phyloP scores from a whole-genome alignment of 2,329 filamentous ascomycete species.

The Sporothrix pseudoabietina region DNA sequence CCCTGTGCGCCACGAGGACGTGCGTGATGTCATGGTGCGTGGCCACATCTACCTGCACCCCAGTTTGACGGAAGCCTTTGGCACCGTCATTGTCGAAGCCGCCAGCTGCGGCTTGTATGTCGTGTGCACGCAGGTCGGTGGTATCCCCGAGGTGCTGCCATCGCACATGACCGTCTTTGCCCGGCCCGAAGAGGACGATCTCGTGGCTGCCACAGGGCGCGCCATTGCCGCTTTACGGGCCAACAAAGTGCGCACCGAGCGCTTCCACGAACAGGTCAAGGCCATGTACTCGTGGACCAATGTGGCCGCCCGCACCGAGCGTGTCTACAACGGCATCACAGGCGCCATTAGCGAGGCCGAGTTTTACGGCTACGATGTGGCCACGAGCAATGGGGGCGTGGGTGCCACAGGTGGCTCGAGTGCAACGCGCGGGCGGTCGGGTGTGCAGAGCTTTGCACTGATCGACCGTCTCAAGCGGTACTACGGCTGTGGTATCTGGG shows the following conservation, averaged over 20 bases:
- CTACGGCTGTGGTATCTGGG: slow-evolving; percentile 98
- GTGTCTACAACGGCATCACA: slow-evolving; percentile 91
- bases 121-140: slow-evolving; percentile 93
- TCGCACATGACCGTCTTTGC: slow-evolving; percentile 98
- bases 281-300: slow-evolving; percentile 99
- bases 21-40: slow-evolving; percentile 94
- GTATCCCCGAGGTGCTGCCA: slow-evolving; percentile 93
- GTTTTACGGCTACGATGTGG: slow-evolving; percentile 81
- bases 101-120: slow-evolving; percentile 95
- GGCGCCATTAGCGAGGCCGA: slow-evolving; percentile 83
- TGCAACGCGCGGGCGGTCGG: slow-evolving; percentile 67
- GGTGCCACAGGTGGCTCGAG: slow-evolving; percentile 57
- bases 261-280: slow-evolving; percentile 95
- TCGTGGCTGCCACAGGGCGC: slow-evolving; percentile 84
- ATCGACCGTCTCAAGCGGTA: slow-evolving; percentile 95
- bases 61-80: slow-evolving; percentile 93
- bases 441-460: slow-evolving; percentile 82
- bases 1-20: slow-evolving; percentile 90
- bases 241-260: slow-evolving; percentile 85
- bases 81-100: slow-evolving; percentile 96
- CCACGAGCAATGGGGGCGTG: slow-evolving; percentile 16
- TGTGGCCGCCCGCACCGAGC: slow-evolving; percentile 88
- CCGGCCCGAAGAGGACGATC: slow-evolving; percentile 92
- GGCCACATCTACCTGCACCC: slow-evolving; percentile 97
- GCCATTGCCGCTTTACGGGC: slow-evolving; percentile 85